Base-by-base conservation (phyloP, 371 early-diverging fungal species). In the Ordospora colligata region DNA sequence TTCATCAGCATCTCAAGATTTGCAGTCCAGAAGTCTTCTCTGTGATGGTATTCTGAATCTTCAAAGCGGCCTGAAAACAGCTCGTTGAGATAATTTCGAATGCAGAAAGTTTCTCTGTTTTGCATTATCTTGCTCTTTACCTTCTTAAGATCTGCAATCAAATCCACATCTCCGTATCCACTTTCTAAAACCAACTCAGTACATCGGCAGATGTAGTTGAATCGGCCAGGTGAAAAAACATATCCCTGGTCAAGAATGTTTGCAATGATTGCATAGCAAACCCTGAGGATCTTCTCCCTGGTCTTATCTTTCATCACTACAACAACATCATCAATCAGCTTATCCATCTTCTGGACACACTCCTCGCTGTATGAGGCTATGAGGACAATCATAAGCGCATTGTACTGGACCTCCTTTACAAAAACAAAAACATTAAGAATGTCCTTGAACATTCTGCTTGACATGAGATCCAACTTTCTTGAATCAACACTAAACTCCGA, bases 1-100 rank as follows among this genome's bases (percentile, higher is more conserved):
- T 77, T 43, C 12, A 74, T 21, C 17, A 83, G 49, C 43, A 37
- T 52, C 10, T 65, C 63, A 7, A 76, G 11, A 42, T 79, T 79
- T 17, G 40, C 70, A 62, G 37, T 64, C 83, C 83, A 83, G 63
- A 83, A 83, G 50, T 67, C 71, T 17, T 68, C 68, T 54, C 69
- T 75, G 54, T 77, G 81, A 43, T 83, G 83, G 67, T 76, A 83
- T 17, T 81, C 73, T 8, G 67, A 42, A 14, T 79, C 74, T 27
- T 83, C 81, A 27, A 83, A 75, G 12, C 51, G 45, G 1, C 83
- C 81, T n/a, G 66, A 69, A 67, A 73, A 76, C 51, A 83, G 51
- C 54, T 83, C 83, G 43, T 67, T 63, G 50, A 80, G 43, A 50
- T 83, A 83, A 17, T 67, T 63, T 2, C 64, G 21, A 32, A 72